Evolutionary conservation across 495 filamentous ascomycete species (phyloP).

Genomic region (Cudoniella acicularis): DNA sequence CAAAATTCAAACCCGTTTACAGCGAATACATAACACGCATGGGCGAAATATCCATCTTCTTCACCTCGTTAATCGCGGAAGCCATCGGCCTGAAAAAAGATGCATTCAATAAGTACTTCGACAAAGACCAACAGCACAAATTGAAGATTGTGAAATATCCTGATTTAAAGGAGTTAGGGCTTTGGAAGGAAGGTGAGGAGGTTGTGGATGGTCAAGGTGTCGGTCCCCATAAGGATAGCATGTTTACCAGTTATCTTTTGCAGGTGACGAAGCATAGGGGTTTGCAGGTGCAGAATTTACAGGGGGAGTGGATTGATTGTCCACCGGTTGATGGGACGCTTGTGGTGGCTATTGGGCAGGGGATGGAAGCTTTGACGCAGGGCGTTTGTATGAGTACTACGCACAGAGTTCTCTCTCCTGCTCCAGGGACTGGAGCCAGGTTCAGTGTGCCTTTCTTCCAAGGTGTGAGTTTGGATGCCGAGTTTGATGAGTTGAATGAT

Average conservation of each 20-base stretch:
- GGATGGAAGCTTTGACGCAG: constrained; percentile 83
- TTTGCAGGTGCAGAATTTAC: constrained; percentile 84
- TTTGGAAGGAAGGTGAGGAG: constrained; percentile 38
- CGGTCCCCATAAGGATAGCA: constrained; percentile 91
- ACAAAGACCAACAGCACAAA: constrained; percentile 78
- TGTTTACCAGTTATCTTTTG: constrained; percentile 81
- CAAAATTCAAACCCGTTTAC: constrained; percentile 65
- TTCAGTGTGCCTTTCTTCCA: constrained; percentile 92
- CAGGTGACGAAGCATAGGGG: constrained; percentile 78
- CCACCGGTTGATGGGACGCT: constrained; percentile 59
- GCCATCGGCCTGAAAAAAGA: constrained; percentile 68
- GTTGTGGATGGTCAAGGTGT: constrained; percentile 61
- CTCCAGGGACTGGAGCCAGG: constrained; percentile 62
- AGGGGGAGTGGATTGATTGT: constrained; percentile 77
- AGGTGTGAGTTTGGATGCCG: constrained; percentile 77
- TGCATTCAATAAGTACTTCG: constrained; percentile 82
- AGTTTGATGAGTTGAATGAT: constrained; percentile 69
- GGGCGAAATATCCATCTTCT: constrained; percentile 63
- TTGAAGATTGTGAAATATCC: constrained; percentile 92
- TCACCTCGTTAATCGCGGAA: constrained; percentile 85
- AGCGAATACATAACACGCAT: constrained; percentile 74
- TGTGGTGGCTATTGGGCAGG: constrained; percentile 91
- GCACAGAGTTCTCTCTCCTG: constrained; percentile 71
- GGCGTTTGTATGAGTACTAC: constrained; percentile 86
- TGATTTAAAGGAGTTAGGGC: constrained; percentile 47